These are phyloP conservation scores for Chamaecyparis obtusa DNA, from an alignment of 75 land plant species.

Conservation along the genomic window DNA sequence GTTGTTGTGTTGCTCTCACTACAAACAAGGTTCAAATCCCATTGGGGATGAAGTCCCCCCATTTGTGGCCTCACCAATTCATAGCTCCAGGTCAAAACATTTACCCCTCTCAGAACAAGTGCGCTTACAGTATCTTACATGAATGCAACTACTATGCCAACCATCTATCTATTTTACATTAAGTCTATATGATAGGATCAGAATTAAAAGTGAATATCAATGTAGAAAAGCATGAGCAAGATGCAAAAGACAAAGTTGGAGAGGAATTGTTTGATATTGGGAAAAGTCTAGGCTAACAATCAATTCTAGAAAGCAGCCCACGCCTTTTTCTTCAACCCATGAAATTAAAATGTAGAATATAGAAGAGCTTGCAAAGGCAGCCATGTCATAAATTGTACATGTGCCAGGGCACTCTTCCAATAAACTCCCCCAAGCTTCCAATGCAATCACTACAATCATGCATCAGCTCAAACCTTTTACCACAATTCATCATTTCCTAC, in stretches of 20 bases:
- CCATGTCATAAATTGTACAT: neutral
- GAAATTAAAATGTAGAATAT: neutral
- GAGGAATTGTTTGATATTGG: neutral
- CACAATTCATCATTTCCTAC: neutral
- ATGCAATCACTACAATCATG: constrained; percentile 1
- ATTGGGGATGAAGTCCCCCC: no score
- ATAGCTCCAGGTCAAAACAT: no score
- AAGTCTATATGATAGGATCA: neutral
- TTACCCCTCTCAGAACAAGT: no score
- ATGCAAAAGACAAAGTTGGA: neutral
- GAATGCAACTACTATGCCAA: neutral
- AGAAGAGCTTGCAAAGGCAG: constrained; percentile 8
- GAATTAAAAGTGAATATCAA: neutral
- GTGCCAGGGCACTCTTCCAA: constrained; percentile 5
- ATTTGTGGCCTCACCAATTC: no score
- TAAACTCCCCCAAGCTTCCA: neutral
- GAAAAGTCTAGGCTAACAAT: constrained; percentile 9
- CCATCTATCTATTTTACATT: neutral
- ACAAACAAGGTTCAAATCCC: no score
- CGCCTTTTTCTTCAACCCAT: constrained; percentile 16
- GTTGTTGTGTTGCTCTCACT: no score
- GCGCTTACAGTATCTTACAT: neutral
- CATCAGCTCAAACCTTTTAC: constrained; percentile 7
- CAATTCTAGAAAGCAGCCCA: constrained; percentile 9
- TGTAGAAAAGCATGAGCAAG: neutral